Evolutionary conservation across 208 protist genomes (phyloP), one percentile per base, ranked within the genome.

Genomic region (Crithidia mellificae): DNA sequence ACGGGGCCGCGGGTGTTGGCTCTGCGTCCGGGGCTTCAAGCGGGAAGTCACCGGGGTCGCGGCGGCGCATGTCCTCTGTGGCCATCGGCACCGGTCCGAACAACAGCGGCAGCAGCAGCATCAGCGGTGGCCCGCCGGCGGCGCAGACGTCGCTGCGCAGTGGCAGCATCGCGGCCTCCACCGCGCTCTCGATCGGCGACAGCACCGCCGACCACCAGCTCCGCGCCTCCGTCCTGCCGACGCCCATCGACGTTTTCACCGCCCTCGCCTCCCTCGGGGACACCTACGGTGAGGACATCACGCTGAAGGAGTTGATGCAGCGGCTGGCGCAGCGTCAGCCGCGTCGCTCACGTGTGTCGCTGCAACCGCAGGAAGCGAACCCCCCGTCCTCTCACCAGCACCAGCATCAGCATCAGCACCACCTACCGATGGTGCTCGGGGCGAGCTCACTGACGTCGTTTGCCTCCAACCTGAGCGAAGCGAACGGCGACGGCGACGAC

Each of bases 271-370:
- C 47, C 30, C 34, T 74, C 5, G 22, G 69, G 14, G 39, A 56
- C 36, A 17, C 32, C 1, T 74, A 63, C 30, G 69, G 69, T 1
- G 69, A 53, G 43, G 24, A 63, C 5, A 51, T 56, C n/a, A 74
- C 69, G 17, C n/a, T 74, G 25, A 68, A 68, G 44, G 61, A 74
- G 61, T 2, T 74, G 61, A 38, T 74, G 52, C 52, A 63, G 46
- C 44, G 41, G 11, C 29, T 63, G 0, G 22, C 46, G 25, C 25
- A 0, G 17, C 46, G 41, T 46, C 56, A 49, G 39, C 47, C 47
- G 12, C 47, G 46, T 1, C 29, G 59, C 32, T 55, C 59, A 22
- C 59, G 59, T 1, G 29, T 44, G n/a, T 54, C 44, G 47, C 30
- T 53, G 59, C 59, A 29, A 12, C 47, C 27, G 32, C 46, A 46